Evolutionary conservation across 108 stramenopile genomes (phyloP), one percentile per base, ranked within the genome.

Genomic region (Mayamaea pseudoterrestris): DNA sequence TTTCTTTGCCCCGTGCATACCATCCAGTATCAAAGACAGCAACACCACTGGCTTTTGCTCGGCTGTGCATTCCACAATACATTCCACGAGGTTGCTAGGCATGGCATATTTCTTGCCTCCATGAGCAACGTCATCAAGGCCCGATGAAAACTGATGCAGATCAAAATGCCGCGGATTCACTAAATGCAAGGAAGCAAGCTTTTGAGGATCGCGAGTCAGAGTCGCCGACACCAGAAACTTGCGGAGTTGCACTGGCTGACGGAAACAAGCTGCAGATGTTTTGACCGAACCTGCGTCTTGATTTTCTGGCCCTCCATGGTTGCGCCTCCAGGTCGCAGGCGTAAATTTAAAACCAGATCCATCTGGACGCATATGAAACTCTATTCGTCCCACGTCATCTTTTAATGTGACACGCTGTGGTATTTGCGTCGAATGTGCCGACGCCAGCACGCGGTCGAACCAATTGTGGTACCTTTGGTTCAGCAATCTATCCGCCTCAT

Each of bases 401-500:
- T 50, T 51, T 26, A 64, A 44, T 5, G 43, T 21, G 27, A 22
- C 11, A 8, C 27, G 24, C 13, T n/a, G 25, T 0, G 47, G 0
- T 43, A 68, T 56, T n/a, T 68, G 52, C 36, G 55, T 73, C 27
- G 63, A 44, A 39, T 69, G 47, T 25, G 64, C 71, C 23, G 73
- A 59, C 27, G 79, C 71, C 22, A 90, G 41, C 9, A 93, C 90
- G 40, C 83, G 50, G 12, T 68, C 51, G 34, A 95, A 78, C 90
- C 92, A 96, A 58, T 83, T 79, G 45, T 95, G 90, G 65, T 98
- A 95, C 9, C 71, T 62, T 62, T 97, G 92, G 43, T 74, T 87
- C 34, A 97, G 60, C 50, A 95, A 64, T 18, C 94, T 65, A 60
- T 97, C 96, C 0, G 92, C 96, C 66, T 97, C 96, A 52, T 97